Conservation (phyloP, 2,329 filamentous ascomycete genomes). For the Ilyonectria destructans region DNA sequence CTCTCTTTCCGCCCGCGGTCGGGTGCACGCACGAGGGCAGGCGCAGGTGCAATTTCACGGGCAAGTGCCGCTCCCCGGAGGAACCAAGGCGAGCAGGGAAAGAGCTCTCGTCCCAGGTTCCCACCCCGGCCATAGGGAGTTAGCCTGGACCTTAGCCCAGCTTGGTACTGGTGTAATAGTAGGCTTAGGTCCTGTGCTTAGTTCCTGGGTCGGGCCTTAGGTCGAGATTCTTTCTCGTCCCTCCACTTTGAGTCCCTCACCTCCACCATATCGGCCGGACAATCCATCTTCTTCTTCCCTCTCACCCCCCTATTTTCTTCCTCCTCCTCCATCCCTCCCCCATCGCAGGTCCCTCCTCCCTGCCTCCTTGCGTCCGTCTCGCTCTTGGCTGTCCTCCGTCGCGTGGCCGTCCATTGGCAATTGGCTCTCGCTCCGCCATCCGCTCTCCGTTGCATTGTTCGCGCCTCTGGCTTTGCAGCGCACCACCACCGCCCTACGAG, state of each 20-base stretch:
- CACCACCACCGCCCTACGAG: slow-evolving; percentile 2
- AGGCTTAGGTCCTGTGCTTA: background rate
- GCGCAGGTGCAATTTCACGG: slow-evolving; percentile 6
- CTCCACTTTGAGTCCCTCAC: slow-evolving; percentile 37
- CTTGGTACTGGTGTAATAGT: background rate
- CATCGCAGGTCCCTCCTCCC: slow-evolving; percentile 3
- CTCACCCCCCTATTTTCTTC: slow-evolving; percentile 19
- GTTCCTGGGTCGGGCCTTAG: background rate
- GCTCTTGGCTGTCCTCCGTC: slow-evolving; percentile 13
- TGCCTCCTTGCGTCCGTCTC: slow-evolving; percentile 22
- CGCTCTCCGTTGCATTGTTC: slow-evolving; percentile 39
- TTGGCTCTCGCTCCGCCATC: slow-evolving; percentile 36
- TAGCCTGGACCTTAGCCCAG: background rate
- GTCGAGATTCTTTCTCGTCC: slow-evolving; percentile 28
- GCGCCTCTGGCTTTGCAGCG: slow-evolving; percentile 10
- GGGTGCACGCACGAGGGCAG: slow-evolving; percentile 5
- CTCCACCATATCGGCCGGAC: slow-evolving; percentile 11
- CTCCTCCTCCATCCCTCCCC: slow-evolving; percentile 20
- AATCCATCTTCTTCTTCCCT: slow-evolving; percentile 8
- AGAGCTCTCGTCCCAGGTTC: slow-evolving; percentile 12
- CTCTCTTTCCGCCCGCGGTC: background rate
- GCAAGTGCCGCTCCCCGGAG: slow-evolving; percentile 12
- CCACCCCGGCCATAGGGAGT: slow-evolving; percentile 2
- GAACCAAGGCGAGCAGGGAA: background rate
- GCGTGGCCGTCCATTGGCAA: slow-evolving; percentile 36